Percentiles rank a stretch among this genome's conserved stretches.
Evolutionary conservation across 495 filamentous ascomycete species (phyloP).

Genomic region (Talaromyces stipitatus): DNA sequence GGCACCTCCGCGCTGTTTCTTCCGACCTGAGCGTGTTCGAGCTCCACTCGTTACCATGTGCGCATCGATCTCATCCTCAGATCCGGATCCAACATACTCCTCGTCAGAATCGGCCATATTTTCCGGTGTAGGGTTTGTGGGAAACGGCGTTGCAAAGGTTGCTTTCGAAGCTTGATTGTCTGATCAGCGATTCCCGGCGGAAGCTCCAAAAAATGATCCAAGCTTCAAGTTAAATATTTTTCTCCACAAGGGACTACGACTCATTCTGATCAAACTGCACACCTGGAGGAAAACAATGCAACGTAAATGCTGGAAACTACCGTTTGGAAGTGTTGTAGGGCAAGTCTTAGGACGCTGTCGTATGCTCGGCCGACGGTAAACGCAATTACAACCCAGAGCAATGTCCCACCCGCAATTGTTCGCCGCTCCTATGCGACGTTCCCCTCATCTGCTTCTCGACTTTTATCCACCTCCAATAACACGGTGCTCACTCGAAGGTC

Average conservation of each 20-base stretch:
- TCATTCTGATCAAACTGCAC: neutral
- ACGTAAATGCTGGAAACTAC: neutral
- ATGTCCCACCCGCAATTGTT: neutral
- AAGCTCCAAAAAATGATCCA: conserved; percentile 3
- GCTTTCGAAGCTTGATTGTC: neutral
- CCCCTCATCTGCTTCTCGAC: neutral
- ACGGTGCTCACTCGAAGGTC: neutral
- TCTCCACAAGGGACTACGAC: neutral
- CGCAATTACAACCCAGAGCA: neutral
- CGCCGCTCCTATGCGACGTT: neutral
- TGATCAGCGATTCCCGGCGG: neutral
- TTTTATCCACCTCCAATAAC: neutral
- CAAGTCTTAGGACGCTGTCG: neutral
- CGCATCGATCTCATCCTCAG: conserved; percentile 65
- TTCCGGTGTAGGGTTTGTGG: neutral
- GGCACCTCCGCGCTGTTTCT: conserved; percentile 48
- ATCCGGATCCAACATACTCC: conserved; percentile 71
- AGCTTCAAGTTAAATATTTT: neutral
- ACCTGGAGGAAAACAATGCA: neutral
- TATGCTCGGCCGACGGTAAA: conserved; percentile 2
- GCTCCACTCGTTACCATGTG: conserved; percentile 32
- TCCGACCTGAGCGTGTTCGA: conserved; percentile 32
- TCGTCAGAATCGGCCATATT: conserved; percentile 58
- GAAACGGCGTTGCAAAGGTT: conserved; percentile 18
- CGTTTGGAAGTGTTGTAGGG: neutral